Evolutionary conservation across 306 rosid genomes (phyloP).

Genomic region (Astragalus membranaceus): DNA sequence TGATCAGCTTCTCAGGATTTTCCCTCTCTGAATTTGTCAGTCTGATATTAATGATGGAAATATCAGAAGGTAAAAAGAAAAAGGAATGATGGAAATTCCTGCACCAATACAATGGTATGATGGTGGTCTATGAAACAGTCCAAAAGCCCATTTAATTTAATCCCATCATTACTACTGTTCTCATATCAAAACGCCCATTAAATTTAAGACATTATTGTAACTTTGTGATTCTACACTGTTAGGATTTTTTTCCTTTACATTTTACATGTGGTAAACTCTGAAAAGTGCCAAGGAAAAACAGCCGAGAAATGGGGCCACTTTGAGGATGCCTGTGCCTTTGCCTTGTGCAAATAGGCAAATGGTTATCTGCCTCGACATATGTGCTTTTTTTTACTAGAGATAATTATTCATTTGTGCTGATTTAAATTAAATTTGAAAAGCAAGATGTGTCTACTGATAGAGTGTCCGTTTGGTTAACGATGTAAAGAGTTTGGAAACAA

Average conservation of each 20-base stretch:
- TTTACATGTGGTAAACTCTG: background rate
- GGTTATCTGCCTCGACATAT: background rate
- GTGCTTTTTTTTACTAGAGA: background rate
- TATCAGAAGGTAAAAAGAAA: background rate
- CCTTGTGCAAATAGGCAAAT: background rate
- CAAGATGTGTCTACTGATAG: too few species aligned
- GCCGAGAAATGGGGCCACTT: background rate
- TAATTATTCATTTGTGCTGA: too few species aligned
- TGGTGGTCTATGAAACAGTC: conserved; percentile 28
- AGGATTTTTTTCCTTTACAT: background rate
- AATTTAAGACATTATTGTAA: background rate
- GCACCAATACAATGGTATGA: conserved; percentile 35
- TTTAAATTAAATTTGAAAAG: background rate
- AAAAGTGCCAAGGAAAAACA: background rate
- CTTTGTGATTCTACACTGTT: background rate
- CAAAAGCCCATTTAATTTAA: conserved; percentile 8
- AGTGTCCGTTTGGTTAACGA: too few species aligned
- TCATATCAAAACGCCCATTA: background rate
- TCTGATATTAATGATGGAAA: conserved; percentile 3
- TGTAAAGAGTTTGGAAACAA: too few species aligned
- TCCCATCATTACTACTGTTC: conserved; percentile 10
- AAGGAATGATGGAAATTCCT: conserved; percentile 44
- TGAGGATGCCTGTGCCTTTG: background rate
- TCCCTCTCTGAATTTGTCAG: conserved; percentile 13
- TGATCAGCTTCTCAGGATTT: conserved; percentile 12